Evolutionary conservation across 2,329 filamentous ascomycete genomes (phyloP).

Genomic region (Fusarium mexicanum): DNA sequence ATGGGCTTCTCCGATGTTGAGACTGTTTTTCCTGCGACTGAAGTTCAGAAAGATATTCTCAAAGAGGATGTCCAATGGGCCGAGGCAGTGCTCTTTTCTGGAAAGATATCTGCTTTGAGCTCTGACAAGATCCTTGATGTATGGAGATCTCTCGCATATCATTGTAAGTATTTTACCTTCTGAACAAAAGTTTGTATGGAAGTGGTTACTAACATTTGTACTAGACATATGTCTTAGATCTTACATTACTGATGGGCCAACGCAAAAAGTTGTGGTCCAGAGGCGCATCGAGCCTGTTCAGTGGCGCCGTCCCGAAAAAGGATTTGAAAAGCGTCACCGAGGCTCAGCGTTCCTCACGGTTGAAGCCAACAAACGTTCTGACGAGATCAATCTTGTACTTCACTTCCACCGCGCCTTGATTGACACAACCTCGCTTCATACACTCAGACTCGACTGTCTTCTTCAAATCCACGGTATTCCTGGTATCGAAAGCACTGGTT

Average conservation of each 20-base stretch:
- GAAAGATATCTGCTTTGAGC: background rate
- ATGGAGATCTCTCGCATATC: conserved; percentile 7
- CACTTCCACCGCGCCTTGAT: conserved; percentile 3
- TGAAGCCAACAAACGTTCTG: background rate
- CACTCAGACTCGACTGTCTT: background rate
- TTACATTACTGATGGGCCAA: background rate
- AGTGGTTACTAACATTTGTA: rapidly evolving
- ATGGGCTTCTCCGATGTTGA: background rate
- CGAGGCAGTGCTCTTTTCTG: conserved; percentile 4
- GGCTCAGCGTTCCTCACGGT: background rate
- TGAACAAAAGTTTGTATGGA: too few species aligned
- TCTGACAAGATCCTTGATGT: background rate
- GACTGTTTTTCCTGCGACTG: background rate
- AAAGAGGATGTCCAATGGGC: conserved; percentile 13
- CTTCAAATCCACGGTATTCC: conserved; percentile 3
- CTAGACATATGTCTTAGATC: conserved; percentile 9
- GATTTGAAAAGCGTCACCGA: background rate
- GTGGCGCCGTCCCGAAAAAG: background rate
- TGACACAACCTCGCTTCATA: background rate
- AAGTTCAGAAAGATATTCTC: conserved; percentile 9
- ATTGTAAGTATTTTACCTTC: background rate
- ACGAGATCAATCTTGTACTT: background rate
- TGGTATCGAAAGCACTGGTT: conserved; percentile 2
- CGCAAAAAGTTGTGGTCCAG: background rate
- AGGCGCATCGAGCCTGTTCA: background rate